Percentiles rank a stretch among this genome's conserved stretches.
phyloP scores from a whole-genome alignment of 148 eudicot species.

The Rhododendron henanense region DNA sequence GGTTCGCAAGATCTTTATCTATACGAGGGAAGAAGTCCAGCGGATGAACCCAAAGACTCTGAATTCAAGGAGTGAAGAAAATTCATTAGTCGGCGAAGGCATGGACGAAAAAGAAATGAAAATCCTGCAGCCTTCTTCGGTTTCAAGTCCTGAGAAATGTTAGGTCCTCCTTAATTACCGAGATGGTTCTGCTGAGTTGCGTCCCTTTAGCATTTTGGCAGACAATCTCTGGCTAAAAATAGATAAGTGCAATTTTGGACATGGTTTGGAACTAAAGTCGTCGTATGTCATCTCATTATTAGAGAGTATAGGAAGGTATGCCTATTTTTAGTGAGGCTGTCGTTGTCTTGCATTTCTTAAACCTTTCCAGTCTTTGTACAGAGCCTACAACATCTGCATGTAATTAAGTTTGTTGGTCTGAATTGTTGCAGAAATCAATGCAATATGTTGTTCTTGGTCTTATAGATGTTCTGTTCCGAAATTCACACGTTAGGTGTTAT shows the following conservation, averaged over 20 bases:
- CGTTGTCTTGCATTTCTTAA: slow-evolving; percentile 8
- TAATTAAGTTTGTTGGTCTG: slow-evolving; percentile 33
- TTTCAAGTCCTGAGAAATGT: slow-evolving; percentile 34
- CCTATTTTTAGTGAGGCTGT: slow-evolving; percentile 26
- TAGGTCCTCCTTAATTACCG: slow-evolving; percentile 13
- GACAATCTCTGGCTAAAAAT: slow-evolving; percentile 10
- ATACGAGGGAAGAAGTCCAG: slow-evolving; percentile 90
- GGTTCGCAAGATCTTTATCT: slow-evolving; percentile 86
- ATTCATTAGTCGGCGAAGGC: slow-evolving; percentile 41
- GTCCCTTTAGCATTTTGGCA: not conserved
- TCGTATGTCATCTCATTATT: slow-evolving; percentile 16
- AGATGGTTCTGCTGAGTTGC: slow-evolving; percentile 10
- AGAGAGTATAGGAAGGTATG: slow-evolving; percentile 19
- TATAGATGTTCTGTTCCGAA: not conserved
- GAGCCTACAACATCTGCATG: slow-evolving; percentile 33
- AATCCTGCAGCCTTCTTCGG: slow-evolving; percentile 30
- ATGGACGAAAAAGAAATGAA: slow-evolving; percentile 53
- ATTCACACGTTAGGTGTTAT: not conserved
- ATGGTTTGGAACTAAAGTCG: slow-evolving; percentile 26
- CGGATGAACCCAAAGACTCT: slow-evolving; percentile 68
- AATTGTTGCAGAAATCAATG: not conserved
- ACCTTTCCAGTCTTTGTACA: slow-evolving; percentile 29
- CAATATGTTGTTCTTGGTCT: not conserved
- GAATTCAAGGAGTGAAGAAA: slow-evolving; percentile 50
- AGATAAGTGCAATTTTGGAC: slow-evolving; percentile 46